Base-by-base conservation (phyloP, 371 early-diverging fungal genomes). In the Nosema muscidifuracis region DNA sequence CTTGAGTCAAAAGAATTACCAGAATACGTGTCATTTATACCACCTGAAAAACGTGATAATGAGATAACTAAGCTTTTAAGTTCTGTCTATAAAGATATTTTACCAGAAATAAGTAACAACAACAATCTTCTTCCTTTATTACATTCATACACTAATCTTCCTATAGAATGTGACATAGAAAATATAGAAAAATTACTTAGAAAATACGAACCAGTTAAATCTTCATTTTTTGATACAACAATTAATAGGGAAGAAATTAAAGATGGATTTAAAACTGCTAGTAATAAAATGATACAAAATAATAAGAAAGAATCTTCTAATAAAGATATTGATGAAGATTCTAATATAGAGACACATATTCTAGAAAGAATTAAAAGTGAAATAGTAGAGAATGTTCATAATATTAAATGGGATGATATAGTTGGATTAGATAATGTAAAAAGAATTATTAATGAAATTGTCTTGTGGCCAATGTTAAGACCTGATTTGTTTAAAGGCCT, bases 351-450 rank as follows among this genome's bases (percentile, higher is more conserved):
- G 9, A 58, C 65, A 22, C 34, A 74, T 62, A 73, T 80, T 38
- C 9, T 73, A 4, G 77, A 81, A 13, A 64, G 72, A 62, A 76
- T 81, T 34, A 43, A 56, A 33, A 67, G 50, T 62, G 81, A 81
- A 66, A 81, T 81, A 47, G 28, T 81, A 15, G 74, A 81, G 18
- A 50, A 18, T 20, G 40, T 7, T 18, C 28, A 28, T 26, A 73
- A 81, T 24, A 28, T 72, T 33, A 43, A 15, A 15, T 89, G 92
- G 92, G 88, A 89, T 51, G 92, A 93, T 70, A 91, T 93, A 73
- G 91, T 91, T 13, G 95, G 94, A 0, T 80, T 94, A 34, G 86
- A 86, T 24, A 88, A 89, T 67, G 91, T 92, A 26, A 94, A 94
- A 77, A 79, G 82, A 44, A 85, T 88, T 0, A 89, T 94, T 57